Evolutionary conservation across 2,329 filamentous ascomycete genomes (phyloP), one percentile per base, ranked within the genome.

Genomic region (Akanthomyces muscarius): DNA sequence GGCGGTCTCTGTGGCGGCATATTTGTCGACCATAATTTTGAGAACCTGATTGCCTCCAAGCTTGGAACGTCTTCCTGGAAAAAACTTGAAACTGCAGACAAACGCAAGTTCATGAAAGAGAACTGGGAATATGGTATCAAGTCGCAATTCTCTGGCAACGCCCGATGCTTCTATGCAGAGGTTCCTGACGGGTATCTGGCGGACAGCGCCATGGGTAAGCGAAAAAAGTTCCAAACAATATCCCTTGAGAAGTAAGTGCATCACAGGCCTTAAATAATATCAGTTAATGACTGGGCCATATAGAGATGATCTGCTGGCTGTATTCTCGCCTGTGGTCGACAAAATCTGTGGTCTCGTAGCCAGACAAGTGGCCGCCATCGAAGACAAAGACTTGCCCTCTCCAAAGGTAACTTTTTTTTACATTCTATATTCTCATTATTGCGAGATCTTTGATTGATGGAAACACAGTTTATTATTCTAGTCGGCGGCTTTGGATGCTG

Each of bases 11-110:
- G 76, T 2, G 78, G 78, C 0, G 76, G 69, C 0, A 67, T 78
- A 0, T 78, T 80, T 14, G 69, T 81, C 0, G 77, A 80, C 36
- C 70, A 80, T 3, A 62, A 47, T 0, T 80, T 80, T n/a, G 1
- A 70, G 1, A 0, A 61, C 0, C 56, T 76, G 0, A 63, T 80
- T 4, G 66, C 70, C 33, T 3, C 3, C 0, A 74, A 72, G 8
- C 18, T 77, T 0, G 3, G 6, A 0, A 0, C 18, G 0, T 21
- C 62, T 0, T 7, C n/a, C 2, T 73, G 70, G 70, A 0, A 48
- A 0, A 60, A 44, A 0, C 0, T 57, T 4, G 38, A 58, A 6
- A 7, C 36, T 4, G 52, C 23, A 69, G 42, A 41, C 45, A 5
- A 16, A 33, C 2, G 41, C 14, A 38, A 62, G 18, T 0, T 70